Base-by-base conservation (phyloP, 2,329 filamentous ascomycete genomes). In the Apiospora phragmitis region DNA sequence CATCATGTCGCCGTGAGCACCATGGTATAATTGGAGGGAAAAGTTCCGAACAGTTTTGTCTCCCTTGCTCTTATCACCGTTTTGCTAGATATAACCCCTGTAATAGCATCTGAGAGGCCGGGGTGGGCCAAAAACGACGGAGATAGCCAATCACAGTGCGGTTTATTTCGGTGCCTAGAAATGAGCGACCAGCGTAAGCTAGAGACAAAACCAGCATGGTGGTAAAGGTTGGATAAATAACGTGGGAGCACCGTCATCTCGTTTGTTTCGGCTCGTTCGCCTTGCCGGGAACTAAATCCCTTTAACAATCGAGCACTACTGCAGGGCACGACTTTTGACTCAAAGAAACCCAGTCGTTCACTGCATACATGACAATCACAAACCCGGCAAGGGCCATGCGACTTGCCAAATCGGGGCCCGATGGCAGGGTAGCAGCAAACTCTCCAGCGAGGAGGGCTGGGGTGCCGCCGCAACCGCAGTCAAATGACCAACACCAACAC, bases 161-260 rank as follows among this genome's bases (percentile, higher is more conserved):
- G 29, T 38, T 62, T 62, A 62, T 62, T 38, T 62, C 55, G 55
- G 55, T 62, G 55, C 55, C 55, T 62, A 38, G 55, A 38, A 21
- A 38, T 12, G 55, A 12, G 32, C 29, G 55, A 62, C 24, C 55
- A 35, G 12, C 55, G 14, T 3, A 35, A n/a, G 7, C 55, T 18
- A n/a, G 8, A n/a, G 29, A 29, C 55, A n/a, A 9, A 62, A 62
- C 18, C 7, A 18, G 55, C 5, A 3, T 62, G 55, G 55, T 18
- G 29, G 26, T 26, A 29, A 38, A 38, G 29, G 29, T 35, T 38
- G n/a, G 29, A 32, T 32, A 12, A 35, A 5, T 3, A 21, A 51
- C 4, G 41, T 6, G 41, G 41, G 38, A 4, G n/a, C n/a, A n/a
- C n/a, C n/a, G n/a, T n/a, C 55, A 62, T 62, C 29, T 62, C 21